These are phyloP conservation scores for Pogostemon cablin DNA, from an alignment of 257 asterid genomes.

Conservation along the genomic window DNA sequence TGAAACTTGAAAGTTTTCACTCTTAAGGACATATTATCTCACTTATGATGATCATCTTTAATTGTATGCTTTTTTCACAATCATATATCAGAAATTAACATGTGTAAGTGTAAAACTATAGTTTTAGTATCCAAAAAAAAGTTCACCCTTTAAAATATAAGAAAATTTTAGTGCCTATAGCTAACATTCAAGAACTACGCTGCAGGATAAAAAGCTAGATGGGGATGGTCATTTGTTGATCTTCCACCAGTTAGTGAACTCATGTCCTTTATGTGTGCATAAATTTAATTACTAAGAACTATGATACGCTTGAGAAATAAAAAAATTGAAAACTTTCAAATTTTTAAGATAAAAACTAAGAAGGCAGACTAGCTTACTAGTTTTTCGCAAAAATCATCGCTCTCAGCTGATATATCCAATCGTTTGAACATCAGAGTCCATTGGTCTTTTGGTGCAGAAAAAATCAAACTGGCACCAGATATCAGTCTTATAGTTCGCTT, in stretches of 20 bases:
- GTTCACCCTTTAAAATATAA: neutral
- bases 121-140: neutral
- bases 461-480: constrained; percentile 75
- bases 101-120: neutral
- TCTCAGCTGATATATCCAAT: constrained; percentile 44
- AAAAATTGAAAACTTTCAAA: neutral
- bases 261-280: neutral
- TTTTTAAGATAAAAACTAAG: constrained; percentile 8
- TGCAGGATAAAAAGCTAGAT: constrained; percentile 7
- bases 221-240: neutral
- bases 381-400: constrained; percentile 46
- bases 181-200: neutral
- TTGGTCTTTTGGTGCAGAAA: constrained; percentile 60
- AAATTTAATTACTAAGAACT: neutral
- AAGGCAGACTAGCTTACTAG: constrained; percentile 51
- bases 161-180: neutral
- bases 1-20: neutral
- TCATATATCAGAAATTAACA: neutral
- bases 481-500: constrained; percentile 72
- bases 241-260: neutral
- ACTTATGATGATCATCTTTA: too few relatives aligned
- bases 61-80: neutral
- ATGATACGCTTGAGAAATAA: neutral
- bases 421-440: constrained; percentile 67
- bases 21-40: neutral